phyloP scores from a whole-genome alignment of 1,139 yeast genomes.

The Yamadazyma diddensiae region DNA sequence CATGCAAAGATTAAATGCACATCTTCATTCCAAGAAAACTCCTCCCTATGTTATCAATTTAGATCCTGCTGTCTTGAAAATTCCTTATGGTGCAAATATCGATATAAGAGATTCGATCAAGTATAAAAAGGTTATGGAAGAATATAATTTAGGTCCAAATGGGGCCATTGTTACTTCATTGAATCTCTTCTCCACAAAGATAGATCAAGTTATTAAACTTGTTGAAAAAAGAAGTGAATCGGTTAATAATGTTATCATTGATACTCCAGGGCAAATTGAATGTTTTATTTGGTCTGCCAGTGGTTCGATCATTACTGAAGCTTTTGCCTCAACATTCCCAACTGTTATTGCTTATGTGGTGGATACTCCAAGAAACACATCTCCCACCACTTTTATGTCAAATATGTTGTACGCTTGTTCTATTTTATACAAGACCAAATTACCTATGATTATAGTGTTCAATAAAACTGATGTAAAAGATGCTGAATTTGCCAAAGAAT shows the following conservation, averaged over 20 bases:
- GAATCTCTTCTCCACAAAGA: conserved; percentile 88
- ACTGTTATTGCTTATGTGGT: conserved; percentile 94
- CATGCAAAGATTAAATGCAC: conserved; percentile 91
- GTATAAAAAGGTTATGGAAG: conserved; percentile 94
- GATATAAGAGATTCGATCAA: conserved; percentile 96
- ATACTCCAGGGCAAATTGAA: conserved; percentile 98
- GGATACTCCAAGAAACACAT: conserved; percentile 91
- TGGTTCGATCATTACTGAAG: conserved; percentile 94
- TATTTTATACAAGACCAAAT: conserved; percentile 88
- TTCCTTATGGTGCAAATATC: conserved; percentile 91
- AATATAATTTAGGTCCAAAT: conserved; percentile 90
- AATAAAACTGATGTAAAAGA: conserved; percentile 89
- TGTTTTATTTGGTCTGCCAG: conserved; percentile 97
- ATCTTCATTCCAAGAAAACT: conserved; percentile 67
- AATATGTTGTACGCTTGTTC: conserved; percentile 99
- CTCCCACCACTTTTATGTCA: conserved; percentile 96
- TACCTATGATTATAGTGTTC: conserved; percentile 96
- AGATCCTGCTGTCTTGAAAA: conserved; percentile 93
- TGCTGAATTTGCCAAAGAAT: conserved; percentile 85
- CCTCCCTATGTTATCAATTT: conserved; percentile 89
- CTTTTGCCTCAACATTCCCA: conserved; percentile 94
- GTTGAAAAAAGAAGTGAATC: conserved; percentile 76
- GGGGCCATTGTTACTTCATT: conserved; percentile 97
- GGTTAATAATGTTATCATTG: conserved; percentile 74
- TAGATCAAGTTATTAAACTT: conserved; percentile 87